Conservation (phyloP, 257 asterid species). For the Paulownia fortunei region DNA sequence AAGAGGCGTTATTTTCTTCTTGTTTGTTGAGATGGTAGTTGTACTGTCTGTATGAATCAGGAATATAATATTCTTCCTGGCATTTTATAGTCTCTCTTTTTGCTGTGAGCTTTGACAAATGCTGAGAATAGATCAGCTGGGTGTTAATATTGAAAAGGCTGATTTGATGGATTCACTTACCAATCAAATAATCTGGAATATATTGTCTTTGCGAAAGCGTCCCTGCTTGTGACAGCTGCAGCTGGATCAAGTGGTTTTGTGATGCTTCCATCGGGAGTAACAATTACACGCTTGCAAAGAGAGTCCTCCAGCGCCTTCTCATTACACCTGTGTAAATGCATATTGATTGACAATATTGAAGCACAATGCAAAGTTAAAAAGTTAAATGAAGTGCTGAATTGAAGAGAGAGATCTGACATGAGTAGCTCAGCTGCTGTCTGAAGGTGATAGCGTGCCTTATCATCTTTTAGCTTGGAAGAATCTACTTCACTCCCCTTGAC, state of each 20-base stretch:
- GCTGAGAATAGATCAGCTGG: background rate
- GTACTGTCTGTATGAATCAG: background rate
- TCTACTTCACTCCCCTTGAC: constrained; percentile 80
- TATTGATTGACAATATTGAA: constrained; percentile 7
- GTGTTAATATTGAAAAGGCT: background rate
- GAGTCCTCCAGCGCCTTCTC: constrained; percentile 81
- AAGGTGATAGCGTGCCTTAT: constrained; percentile 73
- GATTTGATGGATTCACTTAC: constrained; percentile 43
- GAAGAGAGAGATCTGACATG: constrained; percentile 53
- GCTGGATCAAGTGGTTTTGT: constrained; percentile 89
- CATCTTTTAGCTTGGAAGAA: constrained; percentile 82
- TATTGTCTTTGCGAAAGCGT: constrained; percentile 89
- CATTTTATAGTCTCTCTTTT: constrained; percentile 1
- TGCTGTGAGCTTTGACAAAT: constrained; percentile 17
- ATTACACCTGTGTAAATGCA: constrained; percentile 61
- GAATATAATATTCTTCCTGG: constrained; percentile 5
- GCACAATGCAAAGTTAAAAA: constrained; percentile 1
- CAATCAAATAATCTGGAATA: constrained; percentile 97
- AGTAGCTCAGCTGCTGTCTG: constrained; percentile 90
- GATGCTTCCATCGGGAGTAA: constrained; percentile 95
- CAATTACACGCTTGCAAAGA: constrained; percentile 89
- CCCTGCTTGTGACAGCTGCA: constrained; percentile 91
- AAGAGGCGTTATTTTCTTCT: background rate
- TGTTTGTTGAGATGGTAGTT: background rate
- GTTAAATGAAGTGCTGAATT: constrained; percentile 14